Conservation (phyloP, 139 green algal genomes). For the Picochlorum sp. region DNA sequence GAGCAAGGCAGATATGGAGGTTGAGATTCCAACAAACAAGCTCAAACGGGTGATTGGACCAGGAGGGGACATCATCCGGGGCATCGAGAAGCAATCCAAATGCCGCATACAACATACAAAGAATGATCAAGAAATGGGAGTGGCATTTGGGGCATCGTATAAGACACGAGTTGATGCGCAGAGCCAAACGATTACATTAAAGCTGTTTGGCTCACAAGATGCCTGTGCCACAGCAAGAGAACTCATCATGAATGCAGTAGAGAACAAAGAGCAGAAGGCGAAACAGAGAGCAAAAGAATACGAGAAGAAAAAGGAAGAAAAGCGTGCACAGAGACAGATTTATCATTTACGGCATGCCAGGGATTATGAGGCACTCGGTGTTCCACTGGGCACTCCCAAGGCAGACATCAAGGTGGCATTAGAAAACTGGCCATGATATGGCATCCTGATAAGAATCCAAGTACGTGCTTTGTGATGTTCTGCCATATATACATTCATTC, state of each 20-base stretch:
- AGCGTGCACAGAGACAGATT: slow-evolving; percentile 56
- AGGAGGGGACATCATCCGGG: slow-evolving; percentile 68
- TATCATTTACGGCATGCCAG: slow-evolving; percentile 75
- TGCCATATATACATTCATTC: slow-evolving; percentile 6
- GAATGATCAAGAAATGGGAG: slow-evolving; percentile 61
- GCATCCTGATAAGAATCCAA: slow-evolving; percentile 81
- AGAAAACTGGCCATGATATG: slow-evolving; percentile 66
- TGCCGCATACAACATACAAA: slow-evolving; percentile 67
- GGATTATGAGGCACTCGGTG: slow-evolving; percentile 68
- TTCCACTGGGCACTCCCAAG: slow-evolving; percentile 64
- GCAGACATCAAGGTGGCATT: slow-evolving; percentile 74
- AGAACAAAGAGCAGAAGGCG: slow-evolving; percentile 71
- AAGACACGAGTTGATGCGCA: neutral
- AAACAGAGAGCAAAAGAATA: slow-evolving; percentile 81
- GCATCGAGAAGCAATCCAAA: slow-evolving; percentile 75
- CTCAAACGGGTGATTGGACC: slow-evolving; percentile 77
- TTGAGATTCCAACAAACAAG: slow-evolving; percentile 54
- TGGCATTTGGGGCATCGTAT: slow-evolving; percentile 51
- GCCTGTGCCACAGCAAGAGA: slow-evolving; percentile 47
- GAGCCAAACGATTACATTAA: slow-evolving; percentile 53
- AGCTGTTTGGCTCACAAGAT: slow-evolving; percentile 67
- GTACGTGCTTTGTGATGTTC: neutral
- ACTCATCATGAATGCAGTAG: slow-evolving; percentile 57
- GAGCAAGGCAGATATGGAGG: slow-evolving; percentile 47
- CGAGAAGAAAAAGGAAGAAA: slow-evolving; percentile 53